Base-by-base conservation (phyloP, 305 asterid genomes). In the Caryopteris hybrid region DNA sequence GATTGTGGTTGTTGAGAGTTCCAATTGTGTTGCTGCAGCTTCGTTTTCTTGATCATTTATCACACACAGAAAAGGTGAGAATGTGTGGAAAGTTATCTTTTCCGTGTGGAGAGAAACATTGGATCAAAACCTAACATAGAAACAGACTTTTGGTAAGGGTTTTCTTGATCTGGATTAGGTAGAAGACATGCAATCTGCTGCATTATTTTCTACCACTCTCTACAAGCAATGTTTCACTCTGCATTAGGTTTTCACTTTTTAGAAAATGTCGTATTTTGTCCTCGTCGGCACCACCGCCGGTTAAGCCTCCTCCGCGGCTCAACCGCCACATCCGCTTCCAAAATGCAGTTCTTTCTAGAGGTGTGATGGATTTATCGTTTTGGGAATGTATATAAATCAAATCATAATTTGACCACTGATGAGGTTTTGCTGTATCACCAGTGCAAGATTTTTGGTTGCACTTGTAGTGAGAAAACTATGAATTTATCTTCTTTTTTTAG, bases 361-460 rank as follows among this genome's bases (percentile, higher is more conserved):
- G 31, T 25, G 31, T 43, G 14, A 34, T 16, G 50, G 11, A 29
- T 13, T 20, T 29, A 16, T 10, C 4, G 56, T 21, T 58, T 43
- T 55, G 75, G 81, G 76, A 59, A 71, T 79, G 78, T 74, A 77
- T 46, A 72, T 74, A 74, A 47, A 36, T 61, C 59, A 34, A 69
- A 22, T 54, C 20, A 69, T 74, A n/a, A n/a, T n/a, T n/a, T n/a
- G n/a, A n/a, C n/a, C n/a, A n/a, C n/a, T n/a, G n/a, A n/a, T n/a
- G n/a, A n/a, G n/a, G n/a, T n/a, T n/a, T n/a, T 74, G 52, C 1
- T 64, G 76, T 76, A 65, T 74, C 71, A 20, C 77, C 6, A 71
- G 87, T 82, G 87, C 84, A 82, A 76, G 81, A 43, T 68, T 82
- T 82, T 76, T 74, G 36, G 52, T 76, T 76, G 84, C 84, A 72